Evolutionary conservation across 2,329 filamentous ascomycete genomes (phyloP).

Genomic region (Stemphylium beticola): DNA sequence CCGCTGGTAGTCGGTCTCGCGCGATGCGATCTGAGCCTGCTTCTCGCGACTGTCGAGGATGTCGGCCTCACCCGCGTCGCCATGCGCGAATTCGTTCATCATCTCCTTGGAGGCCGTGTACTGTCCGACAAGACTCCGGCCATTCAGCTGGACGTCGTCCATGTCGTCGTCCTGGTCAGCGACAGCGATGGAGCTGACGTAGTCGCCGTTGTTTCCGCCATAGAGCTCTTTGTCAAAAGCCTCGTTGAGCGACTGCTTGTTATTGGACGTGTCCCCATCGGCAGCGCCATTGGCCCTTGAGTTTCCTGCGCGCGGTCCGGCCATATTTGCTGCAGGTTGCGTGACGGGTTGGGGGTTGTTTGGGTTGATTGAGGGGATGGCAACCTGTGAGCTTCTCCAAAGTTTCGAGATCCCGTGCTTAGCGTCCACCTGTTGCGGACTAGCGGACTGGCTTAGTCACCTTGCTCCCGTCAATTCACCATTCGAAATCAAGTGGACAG

Average conservation of each 20-base stretch:
- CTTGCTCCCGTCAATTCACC: background rate
- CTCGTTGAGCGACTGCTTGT: conserved; percentile 90
- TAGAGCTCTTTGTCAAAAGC: conserved; percentile 88
- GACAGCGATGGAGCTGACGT: conserved; percentile 85
- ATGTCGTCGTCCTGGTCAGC: conserved; percentile 80
- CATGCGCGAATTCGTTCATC: conserved; percentile 91
- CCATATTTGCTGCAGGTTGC: conserved; percentile 41
- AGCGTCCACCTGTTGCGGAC: conserved; percentile 10
- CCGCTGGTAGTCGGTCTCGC: conserved; percentile 98
- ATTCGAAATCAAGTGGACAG: background rate
- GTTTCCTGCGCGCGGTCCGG: conserved; percentile 58
- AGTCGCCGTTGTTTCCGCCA: conserved; percentile 74
- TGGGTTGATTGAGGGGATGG: conserved; percentile 21
- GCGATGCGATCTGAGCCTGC: conserved; percentile 86
- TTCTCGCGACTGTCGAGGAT: conserved; percentile 85
- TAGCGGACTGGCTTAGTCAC: conserved; percentile 16
- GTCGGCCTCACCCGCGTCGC: conserved; percentile 91
- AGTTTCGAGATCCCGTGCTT: conserved; percentile 20
- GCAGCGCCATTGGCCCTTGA: conserved; percentile 79
- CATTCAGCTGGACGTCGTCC: conserved; percentile 68
- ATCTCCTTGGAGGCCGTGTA: conserved; percentile 93
- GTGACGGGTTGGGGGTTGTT: conserved; percentile 15
- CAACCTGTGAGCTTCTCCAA: conserved; percentile 15
- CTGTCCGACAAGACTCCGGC: conserved; percentile 84
- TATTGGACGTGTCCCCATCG: conserved; percentile 80